Percentiles rank a stretch among this genome's conserved stretches.
These are phyloP conservation scores for Coemansia sp. DNA, from an alignment of 192 early-diverging fungal genomes.

Conservation along the genomic window DNA sequence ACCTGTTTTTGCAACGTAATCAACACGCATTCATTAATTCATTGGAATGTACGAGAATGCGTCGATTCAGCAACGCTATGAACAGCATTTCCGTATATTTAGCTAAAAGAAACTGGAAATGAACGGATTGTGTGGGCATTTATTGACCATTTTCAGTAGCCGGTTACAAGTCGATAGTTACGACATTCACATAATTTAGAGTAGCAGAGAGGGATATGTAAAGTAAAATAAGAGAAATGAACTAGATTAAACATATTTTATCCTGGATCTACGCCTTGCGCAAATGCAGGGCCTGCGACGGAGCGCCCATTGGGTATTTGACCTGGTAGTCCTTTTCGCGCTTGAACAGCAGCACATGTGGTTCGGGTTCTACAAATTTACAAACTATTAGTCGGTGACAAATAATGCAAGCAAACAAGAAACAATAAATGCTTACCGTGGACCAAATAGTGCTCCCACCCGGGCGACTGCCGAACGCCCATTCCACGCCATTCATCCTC, in stretches of 20 bases:
- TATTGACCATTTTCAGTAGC: neutral
- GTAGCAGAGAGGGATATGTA: neutral
- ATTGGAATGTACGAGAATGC: neutral
- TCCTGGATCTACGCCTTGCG: conserved; percentile 3
- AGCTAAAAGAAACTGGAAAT: neutral
- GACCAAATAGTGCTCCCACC: conserved; percentile 54
- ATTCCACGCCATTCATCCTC: conserved; percentile 44
- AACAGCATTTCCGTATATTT: neutral
- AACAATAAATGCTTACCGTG: conserved; percentile 20
- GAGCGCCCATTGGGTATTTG: conserved; percentile 18
- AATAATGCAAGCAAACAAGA: neutral
- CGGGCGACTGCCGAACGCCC: conserved; percentile 50
- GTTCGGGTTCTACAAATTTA: conserved; percentile 37
- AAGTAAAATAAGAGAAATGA: neutral
- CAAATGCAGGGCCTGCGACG: neutral
- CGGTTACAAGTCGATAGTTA: neutral
- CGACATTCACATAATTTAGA: neutral
- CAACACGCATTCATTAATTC: neutral
- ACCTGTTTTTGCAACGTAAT: neutral
- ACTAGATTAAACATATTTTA: neutral
- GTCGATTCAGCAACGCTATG: neutral
- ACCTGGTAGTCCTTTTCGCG: conserved; percentile 28
- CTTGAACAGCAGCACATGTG: conserved; percentile 52
- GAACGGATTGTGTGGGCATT: neutral
- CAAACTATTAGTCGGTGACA: too few species aligned